Base-by-base conservation (phyloP, 176 grass and related monocot genomes). In the Oryza meridionalis region DNA sequence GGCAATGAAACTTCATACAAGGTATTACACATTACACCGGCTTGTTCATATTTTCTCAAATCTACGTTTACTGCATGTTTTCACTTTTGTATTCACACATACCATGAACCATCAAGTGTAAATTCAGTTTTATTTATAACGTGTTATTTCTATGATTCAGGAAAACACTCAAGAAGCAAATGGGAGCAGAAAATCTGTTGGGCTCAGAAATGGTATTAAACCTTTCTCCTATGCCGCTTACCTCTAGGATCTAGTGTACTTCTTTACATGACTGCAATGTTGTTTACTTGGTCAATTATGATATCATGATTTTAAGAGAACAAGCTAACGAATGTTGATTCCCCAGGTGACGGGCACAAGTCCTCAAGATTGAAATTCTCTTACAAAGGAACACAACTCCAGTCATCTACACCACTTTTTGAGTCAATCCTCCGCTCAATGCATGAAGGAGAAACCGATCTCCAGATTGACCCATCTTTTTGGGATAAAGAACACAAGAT, bases 401-500 rank as follows among this genome's bases (percentile, higher is more conserved):
- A 79, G 35, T 51, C 61, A 24, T 91, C 89, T 62, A 0, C 66
- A 69, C 67, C 92, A 32, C 53, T 94, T 82, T 89, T 87, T 64
- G 86, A 94, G 67, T 88, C 92, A 62, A 65, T 94, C 61, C 67
- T 94, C 24, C 77, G 35, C 17, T 31, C 84, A 21, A 73, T 29
- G 68, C 49, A 76, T 51, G 76, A 62, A 40, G 76, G 73, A 76
- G 73, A 87, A 55, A 81, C 81, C 17, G 86, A 91, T 84, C 15
- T 85, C 19, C 19, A 37, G 21, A 80, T 91, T 66, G 73, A 83
- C 22, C 12, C 87, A 44, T 91, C 87, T 76, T 91, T 94, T 64
- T 94, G 89, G 89, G 78, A 87, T 63, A 24, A 91, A 61, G 65
- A 82, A 11, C 59, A 91, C 68, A 75, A 7, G 67, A 78, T 94